Evolutionary conservation across 768 basidiomycete genomes (phyloP).

Genomic region (Amanita rubescens): DNA sequence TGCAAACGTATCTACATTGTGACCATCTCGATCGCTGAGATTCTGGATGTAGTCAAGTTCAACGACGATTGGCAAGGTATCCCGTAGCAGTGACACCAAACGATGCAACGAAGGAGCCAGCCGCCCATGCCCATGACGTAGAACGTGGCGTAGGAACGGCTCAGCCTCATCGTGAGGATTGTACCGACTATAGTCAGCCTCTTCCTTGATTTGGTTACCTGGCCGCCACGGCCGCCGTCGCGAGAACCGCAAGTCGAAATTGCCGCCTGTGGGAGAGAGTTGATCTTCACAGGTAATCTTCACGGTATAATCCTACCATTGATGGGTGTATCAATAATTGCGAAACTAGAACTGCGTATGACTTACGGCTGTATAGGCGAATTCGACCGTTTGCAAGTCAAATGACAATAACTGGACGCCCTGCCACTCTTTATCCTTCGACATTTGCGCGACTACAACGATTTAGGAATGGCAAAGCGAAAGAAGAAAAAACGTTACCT

Average conservation of each 20-base stretch:
- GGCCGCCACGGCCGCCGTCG: slow-evolving; percentile 28
- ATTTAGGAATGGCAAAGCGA: background rate
- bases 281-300: slow-evolving; percentile 76
- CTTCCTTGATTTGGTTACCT: slow-evolving; percentile 14
- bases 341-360: background rate
- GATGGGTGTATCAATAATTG: background rate
- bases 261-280: slow-evolving; percentile 57
- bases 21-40: slow-evolving; percentile 24
- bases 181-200: slow-evolving; percentile 23
- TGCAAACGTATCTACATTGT: slow-evolving; percentile 56
- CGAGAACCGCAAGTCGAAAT: slow-evolving; percentile 69
- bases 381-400: slow-evolving; percentile 88
- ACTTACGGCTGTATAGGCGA: slow-evolving; percentile 64
- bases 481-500: slow-evolving; percentile 34
- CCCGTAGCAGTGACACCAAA: slow-evolving; percentile 61
- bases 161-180: slow-evolving; percentile 81
- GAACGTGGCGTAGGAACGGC: slow-evolving; percentile 60
- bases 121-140: slow-evolving; percentile 58
- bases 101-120: slow-evolving; percentile 59
- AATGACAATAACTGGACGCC: slow-evolving; percentile 84
- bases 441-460: slow-evolving; percentile 73
- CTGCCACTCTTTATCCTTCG: slow-evolving; percentile 59
- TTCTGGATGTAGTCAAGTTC: slow-evolving; percentile 54
- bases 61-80: slow-evolving; percentile 71
- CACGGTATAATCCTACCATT: slow-evolving; percentile 74